Evolutionary conservation across 352 stramenopile species (phyloP).

Genomic region (Pythium phragmitis): DNA sequence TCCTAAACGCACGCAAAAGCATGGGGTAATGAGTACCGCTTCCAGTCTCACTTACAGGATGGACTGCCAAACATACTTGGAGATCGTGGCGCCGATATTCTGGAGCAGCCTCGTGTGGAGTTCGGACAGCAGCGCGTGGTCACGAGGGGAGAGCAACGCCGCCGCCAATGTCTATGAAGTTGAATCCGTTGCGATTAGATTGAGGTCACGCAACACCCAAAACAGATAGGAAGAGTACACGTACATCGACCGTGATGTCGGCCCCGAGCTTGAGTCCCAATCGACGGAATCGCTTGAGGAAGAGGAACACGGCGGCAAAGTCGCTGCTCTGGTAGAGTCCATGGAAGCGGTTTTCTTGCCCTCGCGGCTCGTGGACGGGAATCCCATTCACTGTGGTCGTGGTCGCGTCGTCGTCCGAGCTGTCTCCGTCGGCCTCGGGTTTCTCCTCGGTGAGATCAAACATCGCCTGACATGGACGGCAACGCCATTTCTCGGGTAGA

Average conservation of each 20-base stretch:
- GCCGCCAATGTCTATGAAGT: conserved; percentile 33
- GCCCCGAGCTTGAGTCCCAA: conserved; percentile 52
- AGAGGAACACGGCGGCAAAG: conserved; percentile 62
- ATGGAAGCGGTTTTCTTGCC: conserved; percentile 31
- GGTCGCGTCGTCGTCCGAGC: conserved; percentile 6
- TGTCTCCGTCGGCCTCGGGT: conserved; percentile 8
- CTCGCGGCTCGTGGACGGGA: conserved; percentile 36
- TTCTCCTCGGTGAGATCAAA: conserved; percentile 36
- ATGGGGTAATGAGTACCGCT: not conserved
- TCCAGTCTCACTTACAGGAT: not conserved
- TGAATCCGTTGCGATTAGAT: not conserved
- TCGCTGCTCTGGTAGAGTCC: conserved; percentile 44
- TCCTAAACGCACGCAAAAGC: conserved; percentile 27
- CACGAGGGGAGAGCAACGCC: conserved; percentile 34
- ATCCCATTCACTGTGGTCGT: conserved; percentile 32
- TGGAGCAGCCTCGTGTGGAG: conserved; percentile 46
- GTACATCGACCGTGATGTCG: conserved; percentile 46
- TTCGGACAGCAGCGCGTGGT: conserved; percentile 38
- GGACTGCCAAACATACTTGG: conserved; percentile 34
- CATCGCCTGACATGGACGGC: conserved; percentile 53
- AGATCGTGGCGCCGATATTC: conserved; percentile 45
- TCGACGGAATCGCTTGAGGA: conserved; percentile 63
- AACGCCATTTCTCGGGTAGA: conserved; percentile 45
- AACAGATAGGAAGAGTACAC: not conserved
- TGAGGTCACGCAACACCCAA: too few species aligned